Percentiles rank a stretch among this genome's conserved stretches.
These are phyloP conservation scores for Leishmania lainsoni DNA, from an alignment of 208 protist species.

Conservation along the genomic window DNA sequence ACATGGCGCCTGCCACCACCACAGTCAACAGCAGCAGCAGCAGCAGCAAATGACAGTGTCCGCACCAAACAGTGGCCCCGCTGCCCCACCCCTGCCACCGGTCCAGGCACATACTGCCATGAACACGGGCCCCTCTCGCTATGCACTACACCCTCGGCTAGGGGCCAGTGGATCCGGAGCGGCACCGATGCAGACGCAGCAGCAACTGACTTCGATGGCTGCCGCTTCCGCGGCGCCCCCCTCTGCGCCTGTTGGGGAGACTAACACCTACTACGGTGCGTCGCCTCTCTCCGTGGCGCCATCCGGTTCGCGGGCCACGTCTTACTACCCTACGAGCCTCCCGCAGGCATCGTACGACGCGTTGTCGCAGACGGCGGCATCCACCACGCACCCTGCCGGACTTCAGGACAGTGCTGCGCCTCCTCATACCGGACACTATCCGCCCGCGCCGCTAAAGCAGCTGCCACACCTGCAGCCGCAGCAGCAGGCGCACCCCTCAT, in stretches of 20 bases:
- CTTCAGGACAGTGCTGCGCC: neutral
- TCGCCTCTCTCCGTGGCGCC: neutral
- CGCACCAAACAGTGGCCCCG: neutral
- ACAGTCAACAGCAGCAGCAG: conserved; percentile 10
- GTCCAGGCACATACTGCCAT: neutral
- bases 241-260: neutral
- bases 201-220: conserved; percentile 1
- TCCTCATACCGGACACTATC: neutral
- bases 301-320: neutral
- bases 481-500: neutral
- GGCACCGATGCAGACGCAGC: neutral
- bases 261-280: neutral
- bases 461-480: conserved; percentile 3
- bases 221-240: neutral
- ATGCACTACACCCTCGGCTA: neutral
- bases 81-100: conserved; percentile 5
- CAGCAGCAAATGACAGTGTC: conserved; percentile 5
- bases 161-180: neutral
- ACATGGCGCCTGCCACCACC: conserved; percentile 3
- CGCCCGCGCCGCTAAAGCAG: neutral
- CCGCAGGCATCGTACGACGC: neutral
- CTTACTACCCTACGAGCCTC: neutral
- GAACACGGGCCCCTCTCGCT: neutral
- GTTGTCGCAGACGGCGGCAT: neutral
- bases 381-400: neutral